Evolutionary conservation across 352 stramenopile species (phyloP).

Genomic region (Aphanomyces cochlioides): DNA sequence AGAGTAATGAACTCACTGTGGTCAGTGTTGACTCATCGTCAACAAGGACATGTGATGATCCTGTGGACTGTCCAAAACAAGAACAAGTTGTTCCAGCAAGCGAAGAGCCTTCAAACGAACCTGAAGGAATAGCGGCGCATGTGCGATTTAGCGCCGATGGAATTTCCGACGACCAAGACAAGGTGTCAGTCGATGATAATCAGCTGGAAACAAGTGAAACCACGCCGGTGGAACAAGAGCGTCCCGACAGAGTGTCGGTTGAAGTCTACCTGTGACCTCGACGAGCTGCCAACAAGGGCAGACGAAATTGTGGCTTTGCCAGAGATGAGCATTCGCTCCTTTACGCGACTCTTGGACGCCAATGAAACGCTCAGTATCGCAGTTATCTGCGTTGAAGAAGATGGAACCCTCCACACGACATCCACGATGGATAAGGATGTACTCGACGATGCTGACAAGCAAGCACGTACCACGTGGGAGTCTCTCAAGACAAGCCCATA

Average conservation of each 20-base stretch:
- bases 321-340: neutral
- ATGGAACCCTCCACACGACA: neutral
- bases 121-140: too few species aligned
- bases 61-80: too few species aligned
- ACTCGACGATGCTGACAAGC: neutral
- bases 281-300: neutral
- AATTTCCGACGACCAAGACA: too few species aligned
- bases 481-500: neutral
- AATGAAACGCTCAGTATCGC: neutral
- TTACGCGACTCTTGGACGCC: neutral
- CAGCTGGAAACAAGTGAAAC: too few species aligned
- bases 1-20: slow-evolving; percentile 4
- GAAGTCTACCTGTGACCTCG: neutral
- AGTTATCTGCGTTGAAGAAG: neutral
- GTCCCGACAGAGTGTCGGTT: too few species aligned
- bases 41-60: too few species aligned
- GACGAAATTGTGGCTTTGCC: neutral
- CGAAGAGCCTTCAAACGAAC: too few species aligned
- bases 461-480: neutral
- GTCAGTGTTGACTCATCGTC: neutral
- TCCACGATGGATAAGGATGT: neutral
- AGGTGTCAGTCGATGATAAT: too few species aligned
- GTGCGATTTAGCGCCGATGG: too few species aligned
- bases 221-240: too few species aligned
- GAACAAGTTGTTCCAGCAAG: too few species aligned